Base-by-base conservation (phyloP, 2,329 filamentous ascomycete species). In the Sarocladium strictum region DNA sequence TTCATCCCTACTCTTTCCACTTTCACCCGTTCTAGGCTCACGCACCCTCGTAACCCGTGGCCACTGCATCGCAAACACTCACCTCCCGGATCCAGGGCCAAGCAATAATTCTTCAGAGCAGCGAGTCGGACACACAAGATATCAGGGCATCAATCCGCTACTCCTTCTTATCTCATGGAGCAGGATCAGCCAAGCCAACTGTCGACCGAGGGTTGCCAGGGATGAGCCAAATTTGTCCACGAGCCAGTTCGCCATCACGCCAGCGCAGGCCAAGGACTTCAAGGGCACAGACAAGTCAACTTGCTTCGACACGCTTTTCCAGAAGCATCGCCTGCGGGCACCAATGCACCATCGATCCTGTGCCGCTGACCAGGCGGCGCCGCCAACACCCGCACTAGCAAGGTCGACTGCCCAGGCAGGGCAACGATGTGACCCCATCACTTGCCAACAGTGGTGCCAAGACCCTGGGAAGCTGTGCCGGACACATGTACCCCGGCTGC, bases 331-430 rank as follows among this genome's bases (percentile, higher is more conserved):
- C n/a, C 17, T 27, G 47, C 17, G 27, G 15, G 27, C 23, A n/a
- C 23, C 21, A 33, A 35, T 17, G 12, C 10, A 23, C 43, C 21
- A 47, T n/a, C 27, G 47, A 51, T 21, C 47, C 27, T 51, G 47
- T 51, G 47, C 47, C 47, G 47, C 29, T 35, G 47, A 51, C 27
- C 26, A 51, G 29, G 47, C 47, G 47, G 47, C 47, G 47, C 29
- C 19, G 47, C 47, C 47, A 32, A 11, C 27, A n/a, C 3, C 29
- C 27, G 17, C 47, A 29, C 47, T 51, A 51, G 27, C 27, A 51
- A 51, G 29, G 43, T 32, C 40, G 21, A 15, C 35, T 38, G 35
- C 35, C 35, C 35, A 38, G 35, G 6, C 17, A 6, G n/a, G 40
- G 7, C 9, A 9, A 23, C 17, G 40, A 43, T 43, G 43, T 29